Percentiles rank a stretch among this genome's conserved stretches.
These are phyloP conservation scores for Suillus subluteus DNA, from an alignment of 768 basidiomycete genomes.

Conservation along the genomic window DNA sequence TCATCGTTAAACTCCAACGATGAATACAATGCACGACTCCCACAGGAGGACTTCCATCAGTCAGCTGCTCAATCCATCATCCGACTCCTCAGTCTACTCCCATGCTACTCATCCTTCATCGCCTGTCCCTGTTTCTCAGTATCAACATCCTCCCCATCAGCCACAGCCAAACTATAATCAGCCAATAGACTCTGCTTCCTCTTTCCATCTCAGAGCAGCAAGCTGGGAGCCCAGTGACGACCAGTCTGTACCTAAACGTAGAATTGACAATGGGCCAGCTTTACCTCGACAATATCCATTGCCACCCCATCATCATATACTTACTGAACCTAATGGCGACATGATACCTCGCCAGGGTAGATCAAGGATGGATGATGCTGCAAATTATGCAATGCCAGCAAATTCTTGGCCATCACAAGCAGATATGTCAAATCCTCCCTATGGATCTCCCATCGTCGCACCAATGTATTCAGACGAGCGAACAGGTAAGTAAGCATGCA, in stretches of 20 bases:
- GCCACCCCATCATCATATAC: slow-evolving; percentile 32
- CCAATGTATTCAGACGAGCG: slow-evolving; percentile 63
- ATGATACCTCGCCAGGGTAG: slow-evolving; percentile 31
- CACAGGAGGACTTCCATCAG: slow-evolving; percentile 55
- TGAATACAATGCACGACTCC: slow-evolving; percentile 46
- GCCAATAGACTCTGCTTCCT: slow-evolving; percentile 32
- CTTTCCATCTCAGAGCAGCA: slow-evolving; percentile 64
- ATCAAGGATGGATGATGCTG: slow-evolving; percentile 36
- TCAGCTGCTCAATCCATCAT: slow-evolving; percentile 53
- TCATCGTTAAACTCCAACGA: slow-evolving; percentile 31
- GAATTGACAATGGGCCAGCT: slow-evolving; percentile 36
- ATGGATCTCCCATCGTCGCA: slow-evolving; percentile 46
- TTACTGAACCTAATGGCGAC: slow-evolving; percentile 39
- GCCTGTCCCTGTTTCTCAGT: slow-evolving; percentile 27
- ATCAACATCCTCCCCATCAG: slow-evolving; percentile 33
- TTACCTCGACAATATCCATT: slow-evolving; percentile 39
- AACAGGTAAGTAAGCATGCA: slow-evolving; percentile 44
- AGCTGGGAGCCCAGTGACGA: slow-evolving; percentile 52
- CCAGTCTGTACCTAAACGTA: slow-evolving; percentile 40
- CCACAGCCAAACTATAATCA: slow-evolving; percentile 31
- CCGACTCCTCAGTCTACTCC: slow-evolving; percentile 39
- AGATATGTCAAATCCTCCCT: slow-evolving; percentile 40
- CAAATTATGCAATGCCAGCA: slow-evolving; percentile 31
- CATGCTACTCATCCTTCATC: slow-evolving; percentile 24
- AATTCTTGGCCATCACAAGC: slow-evolving; percentile 38